Base-by-base conservation (phyloP, 2,329 filamentous ascomycete genomes). In the Allantophomopsis lycopodina region DNA sequence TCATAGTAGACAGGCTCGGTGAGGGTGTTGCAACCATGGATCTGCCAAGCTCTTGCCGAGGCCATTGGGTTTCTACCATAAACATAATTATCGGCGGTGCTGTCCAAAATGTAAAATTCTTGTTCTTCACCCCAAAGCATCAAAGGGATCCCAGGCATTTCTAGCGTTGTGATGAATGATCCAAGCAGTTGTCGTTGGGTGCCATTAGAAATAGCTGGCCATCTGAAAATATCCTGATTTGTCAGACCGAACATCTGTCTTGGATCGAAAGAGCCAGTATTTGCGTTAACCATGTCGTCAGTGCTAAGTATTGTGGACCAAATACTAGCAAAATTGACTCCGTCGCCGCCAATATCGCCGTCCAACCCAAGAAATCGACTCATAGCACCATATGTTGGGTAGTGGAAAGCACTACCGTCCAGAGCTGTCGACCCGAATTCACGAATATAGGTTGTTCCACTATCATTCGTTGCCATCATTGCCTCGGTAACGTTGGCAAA, bases 41-140 rank as follows among this genome's bases (percentile, higher is more conserved):
- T 63, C 47, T 76, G 71, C 76, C 76, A 81, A 2, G 75, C 76
- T 3, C 67, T 68, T 2, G 72, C 63, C 2, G 73, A 65, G 7
- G 70, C 68, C 67, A 81, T 78, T 2, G 76, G 59, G 51, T 75
- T 71, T 47, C 76, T 69, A 15, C 76, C 76, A 50, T 73, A 81
- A 33, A 81, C 65, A 50, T 80, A 81, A 49, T 80, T 79, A 41
- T 60, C 59, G 4, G 75, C 75, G 1, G 75, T 77, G 42, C 71
- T 77, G 50, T 81, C 76, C 2, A 79, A 57, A 1, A 77, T 59
- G 47, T 79, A 79, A 44, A 74, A 75, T 0, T 68, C 70, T 55
- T 81, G 76, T 50, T 81, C 76, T 51, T 81, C 76, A 14, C 76
- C 76, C 70, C 73, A 81, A 12, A 71, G 60, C 16, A 76, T 55